Percentiles rank a stretch among this genome's conserved stretches.
phyloP scores from a whole-genome alignment of 1,139 yeast genomes.

The Kluyveromyces sp. region DNA sequence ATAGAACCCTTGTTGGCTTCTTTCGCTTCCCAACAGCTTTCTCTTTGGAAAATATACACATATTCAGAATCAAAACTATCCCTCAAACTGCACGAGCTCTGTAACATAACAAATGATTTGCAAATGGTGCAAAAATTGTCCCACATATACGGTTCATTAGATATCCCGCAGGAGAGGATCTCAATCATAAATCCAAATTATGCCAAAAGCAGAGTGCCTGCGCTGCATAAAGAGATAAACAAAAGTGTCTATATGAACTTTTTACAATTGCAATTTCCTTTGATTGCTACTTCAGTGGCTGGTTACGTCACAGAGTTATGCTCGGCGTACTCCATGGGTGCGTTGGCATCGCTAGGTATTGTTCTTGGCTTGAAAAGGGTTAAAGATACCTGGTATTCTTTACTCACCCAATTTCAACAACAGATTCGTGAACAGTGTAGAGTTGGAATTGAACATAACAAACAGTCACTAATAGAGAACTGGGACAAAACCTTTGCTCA shows the following conservation, averaged over 20 bases:
- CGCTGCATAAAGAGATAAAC: slow-evolving; percentile 23
- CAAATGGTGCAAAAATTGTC: slow-evolving; percentile 12
- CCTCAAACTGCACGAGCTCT: slow-evolving; percentile 25
- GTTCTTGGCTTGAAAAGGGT: slow-evolving; percentile 31
- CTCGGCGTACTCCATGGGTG: slow-evolving; percentile 29
- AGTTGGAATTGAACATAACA: slow-evolving; percentile 22
- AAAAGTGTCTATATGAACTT: slow-evolving; percentile 24
- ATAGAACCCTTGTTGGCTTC: slow-evolving; percentile 21
- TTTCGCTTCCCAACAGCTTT: slow-evolving; percentile 15
- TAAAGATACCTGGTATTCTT: slow-evolving; percentile 24
- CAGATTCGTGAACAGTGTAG: slow-evolving; percentile 23
- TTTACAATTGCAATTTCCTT: slow-evolving; percentile 30
- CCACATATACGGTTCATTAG: slow-evolving; percentile 9
- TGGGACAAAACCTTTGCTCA: slow-evolving; percentile 13
- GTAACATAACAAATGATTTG: slow-evolving; percentile 21
- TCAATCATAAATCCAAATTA: slow-evolving; percentile 16
- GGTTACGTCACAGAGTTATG: slow-evolving; percentile 28
- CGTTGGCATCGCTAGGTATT: slow-evolving; percentile 28
- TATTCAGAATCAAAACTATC: slow-evolving; percentile 25
- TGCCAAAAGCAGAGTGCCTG: slow-evolving; percentile 18
- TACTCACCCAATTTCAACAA: slow-evolving; percentile 17
- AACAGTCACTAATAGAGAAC: slow-evolving; percentile 12
- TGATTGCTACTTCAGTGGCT: slow-evolving; percentile 21
- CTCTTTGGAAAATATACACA: slow-evolving; percentile 17
- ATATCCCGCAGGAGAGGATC: slow-evolving; percentile 1